A percentile compares a stretch with the other conserved stretches of the same genome.
phyloP scores from a whole-genome alignment of 2,329 filamentous ascomycete genomes.

The Colletotrichum chlorophyti region DNA sequence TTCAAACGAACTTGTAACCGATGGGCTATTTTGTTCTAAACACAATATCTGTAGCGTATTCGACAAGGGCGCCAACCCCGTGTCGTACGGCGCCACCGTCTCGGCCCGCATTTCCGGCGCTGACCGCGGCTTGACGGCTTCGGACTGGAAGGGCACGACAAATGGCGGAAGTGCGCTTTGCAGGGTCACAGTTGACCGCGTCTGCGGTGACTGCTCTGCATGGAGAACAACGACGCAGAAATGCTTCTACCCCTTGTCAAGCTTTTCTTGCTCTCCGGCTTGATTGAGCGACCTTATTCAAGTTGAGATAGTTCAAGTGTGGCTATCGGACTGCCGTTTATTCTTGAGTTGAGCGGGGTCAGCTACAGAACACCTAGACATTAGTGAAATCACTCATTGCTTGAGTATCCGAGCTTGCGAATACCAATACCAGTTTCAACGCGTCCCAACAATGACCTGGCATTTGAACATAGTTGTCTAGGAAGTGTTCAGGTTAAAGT shows the following conservation, averaged over 20 bases:
- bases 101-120: slow-evolving; percentile 2
- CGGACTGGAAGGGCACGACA: not conserved
- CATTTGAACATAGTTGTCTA: too few relatives aligned
- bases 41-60: not conserved
- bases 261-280: not conserved
- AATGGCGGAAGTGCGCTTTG: not conserved
- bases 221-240: slow-evolving; percentile 9
- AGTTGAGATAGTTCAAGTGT: too few relatives aligned
- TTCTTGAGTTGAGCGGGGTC: too few relatives aligned
- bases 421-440: too few relatives aligned
- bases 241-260: not conserved
- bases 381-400: too few relatives aligned
- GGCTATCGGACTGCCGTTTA: too few relatives aligned
- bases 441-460: too few relatives aligned
- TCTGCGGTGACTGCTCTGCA: not conserved
- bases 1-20: not conserved
- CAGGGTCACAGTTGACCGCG: slow-evolving; percentile 7
- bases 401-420: too few relatives aligned
- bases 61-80: not conserved
- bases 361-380: too few relatives aligned
- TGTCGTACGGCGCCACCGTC: not conserved
- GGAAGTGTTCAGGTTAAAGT: too few relatives aligned
- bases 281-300: too few relatives aligned
- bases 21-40: not conserved
- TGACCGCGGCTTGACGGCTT: slow-evolving; percentile 1